Conservation (phyloP, 495 filamentous ascomycete genomes). For the Penicillium psychrofluorescens region DNA sequence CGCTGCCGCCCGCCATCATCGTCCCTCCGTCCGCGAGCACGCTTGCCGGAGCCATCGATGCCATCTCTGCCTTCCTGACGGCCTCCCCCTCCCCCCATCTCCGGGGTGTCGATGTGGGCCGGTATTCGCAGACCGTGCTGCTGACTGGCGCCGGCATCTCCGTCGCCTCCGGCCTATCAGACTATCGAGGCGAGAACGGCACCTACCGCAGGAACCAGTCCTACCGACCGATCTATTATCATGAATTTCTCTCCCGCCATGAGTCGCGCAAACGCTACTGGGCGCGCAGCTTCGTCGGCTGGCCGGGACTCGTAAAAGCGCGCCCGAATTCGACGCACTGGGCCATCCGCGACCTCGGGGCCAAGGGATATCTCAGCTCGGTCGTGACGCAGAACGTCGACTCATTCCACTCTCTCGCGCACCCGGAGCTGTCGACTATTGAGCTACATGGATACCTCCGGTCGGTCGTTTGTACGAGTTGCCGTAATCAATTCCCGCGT, state of each 20-base stretch:
- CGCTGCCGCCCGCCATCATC: conserved; percentile 71
- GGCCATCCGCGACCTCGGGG: conserved; percentile 63
- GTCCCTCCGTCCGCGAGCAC: conserved; percentile 63
- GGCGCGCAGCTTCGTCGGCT: conserved; percentile 91
- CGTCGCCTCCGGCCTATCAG: conserved; percentile 84
- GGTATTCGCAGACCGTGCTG: conserved; percentile 56
- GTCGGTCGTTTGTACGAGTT: conserved; percentile 74
- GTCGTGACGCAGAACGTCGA: conserved; percentile 97
- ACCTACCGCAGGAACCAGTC: conserved; percentile 86
- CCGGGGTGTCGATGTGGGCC: conserved; percentile 40
- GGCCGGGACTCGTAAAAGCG: conserved; percentile 70
- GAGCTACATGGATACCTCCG: conserved; percentile 90
- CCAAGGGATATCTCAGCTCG: conserved; percentile 61
- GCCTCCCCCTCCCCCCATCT: conserved; percentile 42
- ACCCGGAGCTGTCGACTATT: conserved; percentile 66
- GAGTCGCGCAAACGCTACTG: conserved; percentile 92
- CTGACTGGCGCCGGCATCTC: conserved; percentile 91
- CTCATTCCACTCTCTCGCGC: conserved; percentile 75
- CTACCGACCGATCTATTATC: conserved; percentile 87
- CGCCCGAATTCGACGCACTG: conserved; percentile 74
- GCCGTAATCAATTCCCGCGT: conserved; percentile 58
- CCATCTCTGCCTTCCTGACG: conserved; percentile 66
- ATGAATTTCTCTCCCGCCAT: conserved; percentile 77
- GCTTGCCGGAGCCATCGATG: conserved; percentile 64
- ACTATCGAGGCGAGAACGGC: conserved; percentile 84